Base-by-base conservation (phyloP, 2,329 filamentous ascomycete species). In the Drechslerella dactyloides region DNA sequence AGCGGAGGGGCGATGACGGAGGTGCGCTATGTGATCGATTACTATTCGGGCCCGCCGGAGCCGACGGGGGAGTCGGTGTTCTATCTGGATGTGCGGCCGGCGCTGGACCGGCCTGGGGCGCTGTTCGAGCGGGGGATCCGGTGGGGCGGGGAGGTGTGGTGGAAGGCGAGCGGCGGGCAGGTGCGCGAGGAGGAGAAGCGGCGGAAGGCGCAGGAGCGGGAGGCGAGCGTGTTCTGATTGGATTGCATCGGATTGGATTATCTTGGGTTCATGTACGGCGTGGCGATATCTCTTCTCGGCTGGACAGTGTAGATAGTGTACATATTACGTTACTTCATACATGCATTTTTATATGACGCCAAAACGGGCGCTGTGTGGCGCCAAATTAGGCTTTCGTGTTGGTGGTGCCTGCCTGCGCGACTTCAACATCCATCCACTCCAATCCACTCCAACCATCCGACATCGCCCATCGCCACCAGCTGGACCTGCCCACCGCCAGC, bases 61-160 rank as follows among this genome's bases (percentile, higher is more conserved):
- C 86, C 89, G 1, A 90, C 86, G 0, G 94, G 93, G 33, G 91
- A 97, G 78, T 93, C 94, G 1, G 92, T 97, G 5, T 99, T 99
- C 82, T 97, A 88, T 79, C 86, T 99, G 61, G 94, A 99, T 78
- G 94, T 99, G 19, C 85, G 94, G 74, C 94, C 94, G 1, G 94
- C 94, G 2, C 81, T 96, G 46, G 87, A 90, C 79, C 91, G 90
- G 0, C 92, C 92, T 1, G 88, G 86, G 0, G 89, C 89, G 24
- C 90, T 91, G 0, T 86, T 88, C 1, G 94, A 97, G 82, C 85
- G 94, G 57, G 81, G 92, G 72, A 86, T 97, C 78, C 84, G 92
- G 77, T 97, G 93, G 91, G 89, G 92, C 56, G 92, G 90, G 8
- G 93, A 97, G 80, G 85, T 96, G 7, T 99, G 94, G 94, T 96